Evolutionary conservation across 495 filamentous ascomycete species (phyloP), one percentile per base, ranked within the genome.

Genomic region (Xylaria bambusicola): DNA sequence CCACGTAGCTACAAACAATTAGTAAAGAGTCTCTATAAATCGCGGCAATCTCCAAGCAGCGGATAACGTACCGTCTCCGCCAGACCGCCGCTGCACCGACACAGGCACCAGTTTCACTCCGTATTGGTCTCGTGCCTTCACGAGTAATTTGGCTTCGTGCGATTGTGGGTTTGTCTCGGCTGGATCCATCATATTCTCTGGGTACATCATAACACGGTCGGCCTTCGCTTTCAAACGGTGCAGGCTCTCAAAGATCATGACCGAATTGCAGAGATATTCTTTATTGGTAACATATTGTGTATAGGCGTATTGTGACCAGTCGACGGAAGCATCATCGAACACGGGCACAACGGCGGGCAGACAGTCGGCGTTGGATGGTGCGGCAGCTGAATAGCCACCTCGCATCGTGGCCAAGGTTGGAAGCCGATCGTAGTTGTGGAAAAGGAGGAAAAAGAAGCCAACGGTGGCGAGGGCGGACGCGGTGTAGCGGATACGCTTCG

Each of bases 231-330:
- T 85, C 0, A 87, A 71, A 26, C 80, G 76, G 23, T 84, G 64
- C 48, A 92, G 61, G 17, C 80, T 75, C 63, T 88, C 87, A 60
- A 92, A 86, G 6, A 92, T 75, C 88, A 93, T 88, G 52, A 93
- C 68, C 2, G 84, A 83, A 66, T 91, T 91, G 73, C 89, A 93
- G 2, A 93, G 80, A 68, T 90, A 88, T 3, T 82, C 75, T 53
- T 77, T 79, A 40, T 80, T 81, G 13, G 88, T 89, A 18, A 86
- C 89, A 73, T 91, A 93, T 68, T 86, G 84, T 9, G 80, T 81
- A 64, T 91, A 91, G 26, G 88, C 89, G 61, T 78, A 88, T 29
- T 75, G 77, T 18, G 82, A 80, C 85, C 85, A 89, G 56, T 88
- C 76, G 35, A 71, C 61, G 36, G 66, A 62, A 2, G 59, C 44